These are phyloP conservation scores for Fraxinus cuspidata DNA, from an alignment of 257 asterid species.

Conservation along the genomic window DNA sequence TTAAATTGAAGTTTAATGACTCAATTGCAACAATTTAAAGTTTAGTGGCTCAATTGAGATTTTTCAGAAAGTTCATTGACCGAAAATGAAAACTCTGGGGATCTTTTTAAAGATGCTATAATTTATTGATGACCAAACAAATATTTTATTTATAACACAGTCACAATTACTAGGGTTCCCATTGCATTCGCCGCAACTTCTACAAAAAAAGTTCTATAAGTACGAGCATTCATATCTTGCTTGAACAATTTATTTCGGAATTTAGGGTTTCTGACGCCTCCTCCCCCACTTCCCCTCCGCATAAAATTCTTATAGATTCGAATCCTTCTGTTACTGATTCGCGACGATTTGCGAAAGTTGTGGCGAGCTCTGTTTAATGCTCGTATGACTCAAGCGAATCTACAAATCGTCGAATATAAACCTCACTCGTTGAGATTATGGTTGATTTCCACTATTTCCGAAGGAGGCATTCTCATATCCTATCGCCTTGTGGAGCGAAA, in stretches of 20 bases:
- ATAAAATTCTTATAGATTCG: too few species aligned
- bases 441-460: slow-evolving; percentile 23
- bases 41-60: too few species aligned
- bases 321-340: neutral
- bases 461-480: slow-evolving; percentile 63
- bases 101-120: neutral
- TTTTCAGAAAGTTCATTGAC: too few species aligned
- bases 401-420: slow-evolving; percentile 32
- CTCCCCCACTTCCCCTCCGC: neutral
- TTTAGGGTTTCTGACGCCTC: neutral
- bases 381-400: slow-evolving; percentile 31
- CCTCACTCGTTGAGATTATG: slow-evolving; percentile 38
- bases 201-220: neutral
- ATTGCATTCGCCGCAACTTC: neutral
- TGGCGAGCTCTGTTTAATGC: slow-evolving; percentile 32
- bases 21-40: too few species aligned
- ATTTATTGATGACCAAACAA: neutral
- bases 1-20: too few species aligned
- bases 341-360: slow-evolving; percentile 31
- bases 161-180: neutral
- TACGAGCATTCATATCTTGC: neutral
- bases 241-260: neutral
- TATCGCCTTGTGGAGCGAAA: slow-evolving; percentile 65
- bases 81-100: neutral
- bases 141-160: neutral